A percentile compares a stretch with the other conserved stretches of the same genome.
Conservation (phyloP, 2,329 filamentous ascomycete genomes). For the Fusarium dimerum region DNA sequence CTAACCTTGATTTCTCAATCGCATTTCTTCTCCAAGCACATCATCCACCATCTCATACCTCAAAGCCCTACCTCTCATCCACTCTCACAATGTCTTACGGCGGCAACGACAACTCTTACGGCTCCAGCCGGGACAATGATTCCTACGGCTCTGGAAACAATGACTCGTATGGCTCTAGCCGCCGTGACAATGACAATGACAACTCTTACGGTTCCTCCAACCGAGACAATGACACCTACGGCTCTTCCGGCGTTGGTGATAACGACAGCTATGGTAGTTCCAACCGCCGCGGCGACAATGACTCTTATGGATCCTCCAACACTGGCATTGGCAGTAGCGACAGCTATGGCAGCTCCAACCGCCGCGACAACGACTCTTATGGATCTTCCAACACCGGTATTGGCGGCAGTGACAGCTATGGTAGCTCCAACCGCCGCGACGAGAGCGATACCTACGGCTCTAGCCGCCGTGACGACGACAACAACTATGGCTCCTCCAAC, state of each 20-base stretch:
- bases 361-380: constrained; percentile 7
- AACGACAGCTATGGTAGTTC: constrained; percentile 20
- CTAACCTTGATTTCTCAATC: background rate
- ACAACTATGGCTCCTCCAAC: constrained; percentile 18
- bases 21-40: background rate
- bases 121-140: constrained; percentile 2
- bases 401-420: constrained; percentile 2
- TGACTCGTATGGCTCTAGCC: constrained; percentile 1
- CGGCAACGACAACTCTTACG: constrained; percentile 40
- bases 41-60: constrained; percentile 2
- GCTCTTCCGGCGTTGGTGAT: background rate
- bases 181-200: background rate
- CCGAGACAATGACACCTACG: too few species aligned
- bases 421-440: constrained; percentile 3
- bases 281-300: constrained; percentile 16
- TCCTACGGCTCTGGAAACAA: constrained; percentile 5
- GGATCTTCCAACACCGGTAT: constrained; percentile 9
- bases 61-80: constrained; percentile 1
- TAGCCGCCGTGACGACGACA: constrained; percentile 12
- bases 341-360: constrained; percentile 19
- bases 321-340: background rate
- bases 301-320: constrained; percentile 1
- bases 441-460: constrained; percentile 10
- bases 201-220: too few species aligned
- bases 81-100: constrained; percentile 48